A percentile compares a stretch with the other conserved stretches of the same genome.
Evolutionary conservation across 257 asterid genomes (phyloP).

Genomic region (Jacaranda mimosifolia): DNA sequence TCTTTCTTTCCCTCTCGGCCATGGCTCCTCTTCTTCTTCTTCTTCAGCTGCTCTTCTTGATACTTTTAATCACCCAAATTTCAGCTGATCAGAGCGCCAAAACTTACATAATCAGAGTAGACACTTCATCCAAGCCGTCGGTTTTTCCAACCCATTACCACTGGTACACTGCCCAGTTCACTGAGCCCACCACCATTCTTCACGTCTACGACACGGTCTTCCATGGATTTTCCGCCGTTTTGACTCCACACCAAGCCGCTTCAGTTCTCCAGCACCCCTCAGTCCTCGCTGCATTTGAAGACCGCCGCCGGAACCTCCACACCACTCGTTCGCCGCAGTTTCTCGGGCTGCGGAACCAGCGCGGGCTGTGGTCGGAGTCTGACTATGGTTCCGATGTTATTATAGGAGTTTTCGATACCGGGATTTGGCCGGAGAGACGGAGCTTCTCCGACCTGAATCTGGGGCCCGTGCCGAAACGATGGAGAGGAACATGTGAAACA

Average conservation of each 20-base stretch:
- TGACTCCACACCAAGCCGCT: constrained; percentile 69
- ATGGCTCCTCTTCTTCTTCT: constrained; percentile 48
- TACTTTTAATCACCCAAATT: constrained; percentile 1
- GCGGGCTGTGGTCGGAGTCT: constrained; percentile 89
- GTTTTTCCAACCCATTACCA: constrained; percentile 75
- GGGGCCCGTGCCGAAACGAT: constrained; percentile 74
- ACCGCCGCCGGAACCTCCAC: constrained; percentile 73
- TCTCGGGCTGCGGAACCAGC: constrained; percentile 75
- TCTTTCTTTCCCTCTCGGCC: constrained; percentile 17
- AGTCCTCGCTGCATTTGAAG: constrained; percentile 72
- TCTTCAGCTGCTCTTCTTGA: constrained; percentile 27
- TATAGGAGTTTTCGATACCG: constrained; percentile 81
- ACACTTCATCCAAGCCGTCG: constrained; percentile 71
- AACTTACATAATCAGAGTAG: constrained; percentile 73
- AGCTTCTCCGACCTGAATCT: constrained; percentile 80
- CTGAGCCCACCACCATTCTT: constrained; percentile 62
- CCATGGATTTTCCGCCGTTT: constrained; percentile 81
- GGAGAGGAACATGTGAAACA: constrained; percentile 73
- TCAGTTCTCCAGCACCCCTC: constrained; percentile 66
- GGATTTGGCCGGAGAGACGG: constrained; percentile 87
- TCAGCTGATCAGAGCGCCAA: constrained; percentile 47
- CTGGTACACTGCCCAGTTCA: constrained; percentile 79
- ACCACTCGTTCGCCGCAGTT: constrained; percentile 90
- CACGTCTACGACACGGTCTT: constrained; percentile 77
- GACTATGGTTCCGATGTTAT: constrained; percentile 89